These are phyloP conservation scores for Colletotrichum eleusines DNA, from an alignment of 2,329 filamentous ascomycete species.

Conservation along the genomic window DNA sequence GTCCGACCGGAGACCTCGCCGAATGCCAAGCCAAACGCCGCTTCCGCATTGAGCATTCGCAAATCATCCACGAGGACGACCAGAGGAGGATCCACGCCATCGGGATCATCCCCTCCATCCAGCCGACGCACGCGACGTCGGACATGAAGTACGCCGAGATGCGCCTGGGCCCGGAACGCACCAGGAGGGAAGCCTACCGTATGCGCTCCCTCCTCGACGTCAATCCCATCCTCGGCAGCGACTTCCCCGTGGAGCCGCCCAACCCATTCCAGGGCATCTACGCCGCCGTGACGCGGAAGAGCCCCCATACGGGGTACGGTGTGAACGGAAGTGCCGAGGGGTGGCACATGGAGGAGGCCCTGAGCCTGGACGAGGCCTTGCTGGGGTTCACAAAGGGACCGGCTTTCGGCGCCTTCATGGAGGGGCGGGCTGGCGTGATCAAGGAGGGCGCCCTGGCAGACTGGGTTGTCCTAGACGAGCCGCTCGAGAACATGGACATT, in stretches of 20 bases:
- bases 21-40: constrained; percentile 67
- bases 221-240: constrained; percentile 71
- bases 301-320: constrained; percentile 66
- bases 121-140: constrained; percentile 79
- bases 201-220: constrained; percentile 72
- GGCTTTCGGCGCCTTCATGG: constrained; percentile 58
- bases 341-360: constrained; percentile 71
- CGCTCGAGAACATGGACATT: constrained; percentile 62
- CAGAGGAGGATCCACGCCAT: constrained; percentile 69
- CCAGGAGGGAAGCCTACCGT: constrained; percentile 70
- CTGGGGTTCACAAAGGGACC: constrained; percentile 45
- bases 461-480: constrained; percentile 76
- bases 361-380: constrained; percentile 70
- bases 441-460: constrained; percentile 72
- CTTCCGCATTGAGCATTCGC: constrained; percentile 78
- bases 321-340: constrained; percentile 61
- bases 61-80: constrained; percentile 76
- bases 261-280: constrained; percentile 77
- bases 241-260: constrained; percentile 79
- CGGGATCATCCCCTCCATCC: constrained; percentile 75
- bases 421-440: constrained; percentile 70
- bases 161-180: constrained; percentile 69
- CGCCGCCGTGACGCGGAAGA: constrained; percentile 72
- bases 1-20: constrained; percentile 57
- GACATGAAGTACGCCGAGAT: constrained; percentile 76